Conservation (phyloP, 1,284 basidiomycete genomes). For the Ceratobasidium sp. region DNA sequence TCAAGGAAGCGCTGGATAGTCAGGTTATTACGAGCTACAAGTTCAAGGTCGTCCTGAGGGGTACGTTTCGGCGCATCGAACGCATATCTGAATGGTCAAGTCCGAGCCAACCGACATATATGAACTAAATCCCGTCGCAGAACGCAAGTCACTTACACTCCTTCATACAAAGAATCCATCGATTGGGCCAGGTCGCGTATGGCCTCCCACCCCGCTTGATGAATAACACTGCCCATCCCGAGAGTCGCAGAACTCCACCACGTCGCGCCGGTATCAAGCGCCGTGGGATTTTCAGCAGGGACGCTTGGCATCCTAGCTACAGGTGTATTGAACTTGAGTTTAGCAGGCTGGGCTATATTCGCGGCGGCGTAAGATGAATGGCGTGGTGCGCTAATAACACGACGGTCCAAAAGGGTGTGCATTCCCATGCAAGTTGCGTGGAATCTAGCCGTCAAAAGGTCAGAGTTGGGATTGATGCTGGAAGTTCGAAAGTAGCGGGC, state of each 20-base stretch:
- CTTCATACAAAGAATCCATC: constrained; percentile 25
- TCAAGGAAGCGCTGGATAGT: constrained; percentile 38
- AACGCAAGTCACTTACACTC: constrained; percentile 2
- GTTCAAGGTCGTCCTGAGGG: constrained; percentile 25
- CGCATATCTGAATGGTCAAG: constrained; percentile 17
- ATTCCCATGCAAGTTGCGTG: constrained; percentile 31
- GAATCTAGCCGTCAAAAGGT: background rate
- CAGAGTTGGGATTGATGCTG: background rate
- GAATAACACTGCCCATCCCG: constrained; percentile 17
- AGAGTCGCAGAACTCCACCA: constrained; percentile 30
- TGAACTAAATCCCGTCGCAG: background rate
- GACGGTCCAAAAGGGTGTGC: constrained; percentile 31
- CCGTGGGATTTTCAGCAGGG: constrained; percentile 10
- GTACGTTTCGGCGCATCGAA: constrained; percentile 36
- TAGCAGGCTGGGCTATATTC: background rate
- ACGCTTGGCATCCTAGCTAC: background rate
- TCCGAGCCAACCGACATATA: background rate
- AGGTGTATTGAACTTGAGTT: background rate
- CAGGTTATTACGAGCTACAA: constrained; percentile 35
- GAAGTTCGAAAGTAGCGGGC: background rate
- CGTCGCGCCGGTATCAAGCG: background rate
- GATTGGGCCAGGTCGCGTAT: constrained; percentile 29
- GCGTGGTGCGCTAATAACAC: constrained; percentile 23
- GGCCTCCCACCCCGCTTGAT: constrained; percentile 34
- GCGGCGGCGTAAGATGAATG: constrained; percentile 20